Evolutionary conservation across 441 rosid species (phyloP).

Genomic region (Lepidium campestre): DNA sequence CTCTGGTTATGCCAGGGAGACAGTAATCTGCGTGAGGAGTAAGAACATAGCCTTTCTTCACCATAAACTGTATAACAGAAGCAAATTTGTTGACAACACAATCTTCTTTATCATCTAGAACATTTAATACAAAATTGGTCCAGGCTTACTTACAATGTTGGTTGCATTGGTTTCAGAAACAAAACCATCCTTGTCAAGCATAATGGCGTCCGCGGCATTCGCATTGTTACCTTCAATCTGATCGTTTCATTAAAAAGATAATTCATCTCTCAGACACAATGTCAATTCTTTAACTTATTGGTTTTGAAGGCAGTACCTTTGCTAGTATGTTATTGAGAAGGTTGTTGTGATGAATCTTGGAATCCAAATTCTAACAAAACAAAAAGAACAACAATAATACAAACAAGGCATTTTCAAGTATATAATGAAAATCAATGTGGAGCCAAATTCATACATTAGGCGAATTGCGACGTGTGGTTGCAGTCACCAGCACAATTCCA

Average conservation of each 20-base stretch:
- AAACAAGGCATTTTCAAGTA: not conserved
- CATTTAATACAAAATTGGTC: too few species aligned
- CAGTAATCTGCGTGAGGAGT: conserved; percentile 96
- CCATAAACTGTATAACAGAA: conserved; percentile 54
- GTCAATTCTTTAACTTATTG: not conserved
- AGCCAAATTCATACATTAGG: conserved; percentile 54
- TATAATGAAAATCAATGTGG: not conserved
- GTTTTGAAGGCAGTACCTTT: conserved; percentile 44
- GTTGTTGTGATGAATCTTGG: conserved; percentile 88
- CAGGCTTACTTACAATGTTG: conserved; percentile 56
- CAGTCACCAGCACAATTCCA: conserved; percentile 72
- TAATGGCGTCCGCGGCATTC: conserved; percentile 63
- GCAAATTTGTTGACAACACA: not conserved
- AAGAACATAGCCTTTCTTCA: conserved; percentile 75
- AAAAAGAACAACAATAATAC: not conserved
- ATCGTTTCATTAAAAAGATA: not conserved
- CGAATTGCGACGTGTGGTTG: conserved; percentile 87
- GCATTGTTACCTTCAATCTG: conserved; percentile 83
- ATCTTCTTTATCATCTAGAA: not conserved
- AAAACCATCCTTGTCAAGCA: conserved; percentile 91
- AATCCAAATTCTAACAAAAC: conserved; percentile 70
- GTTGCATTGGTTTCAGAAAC: conserved; percentile 95
- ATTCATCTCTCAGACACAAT: not conserved
- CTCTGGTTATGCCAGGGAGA: conserved; percentile 89
- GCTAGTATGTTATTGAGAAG: conserved; percentile 83